Conservation (phyloP, 1,284 basidiomycete genomes). For the Cutaneotrichosporon sp. region DNA sequence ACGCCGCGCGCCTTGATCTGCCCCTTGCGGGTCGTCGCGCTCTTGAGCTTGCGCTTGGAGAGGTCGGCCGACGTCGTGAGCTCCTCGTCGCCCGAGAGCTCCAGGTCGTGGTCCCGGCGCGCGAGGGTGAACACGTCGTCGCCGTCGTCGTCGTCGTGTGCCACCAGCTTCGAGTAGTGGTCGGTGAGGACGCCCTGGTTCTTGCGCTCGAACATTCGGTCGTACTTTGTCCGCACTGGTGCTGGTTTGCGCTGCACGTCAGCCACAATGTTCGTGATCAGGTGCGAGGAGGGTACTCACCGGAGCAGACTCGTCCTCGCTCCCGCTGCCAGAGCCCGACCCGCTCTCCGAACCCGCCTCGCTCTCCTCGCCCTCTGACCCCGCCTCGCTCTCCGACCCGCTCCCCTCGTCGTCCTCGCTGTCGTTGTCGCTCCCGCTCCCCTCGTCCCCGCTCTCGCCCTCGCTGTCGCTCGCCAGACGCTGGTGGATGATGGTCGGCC, state of each 20-base stretch:
- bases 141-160: constrained; percentile 59
- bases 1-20: constrained; percentile 65
- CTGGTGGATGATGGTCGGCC: constrained; percentile 21
- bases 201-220: constrained; percentile 96
- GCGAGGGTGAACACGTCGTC: constrained; percentile 91
- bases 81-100: constrained; percentile 45
- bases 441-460: constrained; percentile 38
- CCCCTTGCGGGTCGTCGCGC: constrained; percentile 76
- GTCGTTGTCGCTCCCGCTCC: constrained; percentile 21
- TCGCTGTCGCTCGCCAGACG: constrained; percentile 27
- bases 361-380: constrained; percentile 2
- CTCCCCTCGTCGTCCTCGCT: constrained; percentile 20
- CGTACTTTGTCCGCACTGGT: constrained; percentile 86
- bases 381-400: constrained; percentile 9
- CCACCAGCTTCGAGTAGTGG: constrained; percentile 87
- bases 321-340: not conserved
- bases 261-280: not conserved
- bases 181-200: constrained; percentile 92
- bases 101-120: constrained; percentile 79
- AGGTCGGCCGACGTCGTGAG: constrained; percentile 52
- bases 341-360: not conserved
- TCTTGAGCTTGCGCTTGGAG: constrained; percentile 67
- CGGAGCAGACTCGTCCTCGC: constrained; percentile 5
- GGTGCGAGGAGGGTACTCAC: not conserved
- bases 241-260: constrained; percentile 18